phyloP scores from a whole-genome alignment of 257 asterid genomes.

The Cruciata laevipes region DNA sequence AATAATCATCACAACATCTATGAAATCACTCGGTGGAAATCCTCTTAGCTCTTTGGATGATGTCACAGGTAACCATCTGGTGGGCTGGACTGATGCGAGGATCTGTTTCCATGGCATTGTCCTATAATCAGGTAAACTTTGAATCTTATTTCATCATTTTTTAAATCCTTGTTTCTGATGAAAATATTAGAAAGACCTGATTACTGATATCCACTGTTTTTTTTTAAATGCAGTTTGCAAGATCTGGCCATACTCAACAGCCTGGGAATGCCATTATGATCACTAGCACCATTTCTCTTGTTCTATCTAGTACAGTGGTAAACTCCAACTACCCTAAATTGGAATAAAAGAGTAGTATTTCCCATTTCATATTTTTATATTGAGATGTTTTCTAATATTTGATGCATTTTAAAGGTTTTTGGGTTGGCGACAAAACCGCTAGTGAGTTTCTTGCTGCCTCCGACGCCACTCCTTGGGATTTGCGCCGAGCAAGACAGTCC shows the following conservation, averaged over 20 bases:
- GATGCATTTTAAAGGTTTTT: constrained; percentile 36
- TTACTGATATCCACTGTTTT: not conserved
- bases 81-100: constrained; percentile 93
- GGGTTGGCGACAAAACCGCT: constrained; percentile 65
- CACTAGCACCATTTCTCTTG: constrained; percentile 67
- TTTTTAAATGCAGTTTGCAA: constrained; percentile 61
- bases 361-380: not conserved
- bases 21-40: not conserved
- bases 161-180: not conserved
- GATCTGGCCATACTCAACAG: constrained; percentile 60
- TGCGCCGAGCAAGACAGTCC: constrained; percentile 34
- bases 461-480: constrained; percentile 2
- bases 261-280: constrained; percentile 63
- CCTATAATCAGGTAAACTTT: constrained; percentile 63
- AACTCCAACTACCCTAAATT: not conserved
- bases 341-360: too few relatives aligned
- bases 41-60: constrained; percentile 1
- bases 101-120: constrained; percentile 77
- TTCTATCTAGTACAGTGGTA: constrained; percentile 70
- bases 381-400: not conserved
- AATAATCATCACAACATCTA: constrained; percentile 3
- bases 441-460: constrained; percentile 37
- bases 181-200: not conserved
- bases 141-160: not conserved
- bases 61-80: constrained; percentile 52